Evolutionary conservation across 495 filamentous ascomycete genomes (phyloP), one percentile per base, ranked within the genome.

Genomic region (Thermochaetoides thermophila): DNA sequence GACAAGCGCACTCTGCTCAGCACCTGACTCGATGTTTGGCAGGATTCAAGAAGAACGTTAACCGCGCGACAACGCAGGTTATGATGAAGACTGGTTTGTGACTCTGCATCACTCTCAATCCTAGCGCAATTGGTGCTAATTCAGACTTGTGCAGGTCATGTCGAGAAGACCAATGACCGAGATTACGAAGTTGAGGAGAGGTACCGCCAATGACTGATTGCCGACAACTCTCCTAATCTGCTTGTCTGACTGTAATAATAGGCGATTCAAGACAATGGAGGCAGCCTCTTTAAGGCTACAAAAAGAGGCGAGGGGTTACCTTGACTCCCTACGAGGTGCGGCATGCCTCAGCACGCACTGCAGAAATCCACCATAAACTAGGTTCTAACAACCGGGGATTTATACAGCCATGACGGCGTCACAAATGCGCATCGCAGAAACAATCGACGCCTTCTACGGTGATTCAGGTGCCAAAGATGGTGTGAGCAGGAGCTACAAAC

Each of bases 31-130:
- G 17, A 37, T 44, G 24, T 6, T 6, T 11, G 21, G 11, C 46
- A 92, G 89, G 89, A 34, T 95, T 97, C 63, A 96, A 95, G 71
- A 96, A 95, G 56, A 91, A 87, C 71, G 84, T 93, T 66, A 89
- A 89, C 65, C 83, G 89, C 58, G 87, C 89, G 39, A 93, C 86
- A 57, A 95, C 91, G 55, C 87, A 94, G 76, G 87, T 95, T 35
- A 95, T 97, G 85, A 96, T 97, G 89, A 97, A 95, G 69, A 86
- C 89, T 13, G 83, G 78, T 83, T 13, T 33, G 47, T 43, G 6
- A 11, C n/a, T 7, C 20, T 33, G 17, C 18, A 13, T n/a, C n/a
- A n/a, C n/a, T n/a, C n/a, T n/a, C n/a, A n/a, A n/a, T n/a, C n/a
- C n/a, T n/a, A n/a, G n/a, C n/a, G n/a, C n/a, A n/a, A n/a, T n/a